These are phyloP conservation scores for Cryptomeria japonica DNA, from an alignment of 75 land plant genomes.

Conservation along the genomic window DNA sequence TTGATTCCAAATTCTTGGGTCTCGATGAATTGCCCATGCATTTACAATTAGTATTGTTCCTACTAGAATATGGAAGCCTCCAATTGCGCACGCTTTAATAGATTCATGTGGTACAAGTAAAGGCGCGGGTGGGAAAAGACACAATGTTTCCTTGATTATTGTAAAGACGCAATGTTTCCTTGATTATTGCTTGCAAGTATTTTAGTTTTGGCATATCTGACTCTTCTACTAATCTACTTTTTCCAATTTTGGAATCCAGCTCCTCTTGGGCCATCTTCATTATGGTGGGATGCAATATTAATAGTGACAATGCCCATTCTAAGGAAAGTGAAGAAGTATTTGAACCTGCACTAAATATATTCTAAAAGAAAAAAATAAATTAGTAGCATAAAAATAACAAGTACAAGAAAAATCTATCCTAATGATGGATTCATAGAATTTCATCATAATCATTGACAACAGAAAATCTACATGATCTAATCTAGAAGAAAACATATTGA, in stretches of 20 bases:
- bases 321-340: slow-evolving; percentile 59
- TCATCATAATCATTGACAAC: too few species aligned
- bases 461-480: too few species aligned
- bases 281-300: slow-evolving; percentile 49
- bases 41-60: slow-evolving; percentile 47
- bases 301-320: slow-evolving; percentile 68
- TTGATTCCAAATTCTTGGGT: slow-evolving; percentile 53
- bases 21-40: slow-evolving; percentile 59
- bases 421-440: too few species aligned
- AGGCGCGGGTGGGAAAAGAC: slow-evolving; percentile 69
- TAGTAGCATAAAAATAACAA: background rate
- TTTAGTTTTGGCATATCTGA: slow-evolving; percentile 21
- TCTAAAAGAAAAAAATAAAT: slow-evolving; percentile 3
- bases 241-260: background rate
- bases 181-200: slow-evolving; percentile 55
- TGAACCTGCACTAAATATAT: slow-evolving; percentile 54
- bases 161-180: slow-evolving; percentile 70
- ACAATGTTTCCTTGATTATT: slow-evolving; percentile 71
- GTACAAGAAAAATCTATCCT: too few species aligned
- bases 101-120: slow-evolving; percentile 59
- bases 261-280: slow-evolving; percentile 31
- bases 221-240: background rate
- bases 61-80: slow-evolving; percentile 56
- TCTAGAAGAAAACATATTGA: too few species aligned
- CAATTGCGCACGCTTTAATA: slow-evolving; percentile 36